Base-by-base conservation (phyloP, 2,329 filamentous ascomycete species). In the Colletotrichum tanaceti region DNA sequence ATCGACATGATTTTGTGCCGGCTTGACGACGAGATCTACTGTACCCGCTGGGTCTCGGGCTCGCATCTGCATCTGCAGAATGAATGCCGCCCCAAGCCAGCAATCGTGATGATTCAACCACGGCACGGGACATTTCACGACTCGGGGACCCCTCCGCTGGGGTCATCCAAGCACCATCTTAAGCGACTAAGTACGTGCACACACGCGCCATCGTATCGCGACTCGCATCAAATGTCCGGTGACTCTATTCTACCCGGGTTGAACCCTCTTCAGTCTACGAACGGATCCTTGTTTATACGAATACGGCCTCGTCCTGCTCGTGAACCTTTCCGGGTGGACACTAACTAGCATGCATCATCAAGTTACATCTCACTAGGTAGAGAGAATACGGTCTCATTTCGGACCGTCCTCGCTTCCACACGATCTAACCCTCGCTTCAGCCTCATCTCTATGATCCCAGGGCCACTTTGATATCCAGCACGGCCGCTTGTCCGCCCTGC, bases 401-500 rank as follows among this genome's bases (percentile, higher is more conserved):
- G 28, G 28, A 28, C 28, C 28, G 28, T 7, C 32, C 28, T 39
- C 32, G 16, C 22, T 43, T 35, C 52, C 52, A 10, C n/a, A n/a
- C n/a, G n/a, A n/a, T 47, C 28, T 32, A 7, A 13, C 7, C 61
- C 39, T 38, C 10, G 10, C 28, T 35, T n/a, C 38, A 43, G 22
- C 6, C 32, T 52, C 22, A 18, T 4, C 9, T 44, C 47, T 74
- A 86, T 68, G 81, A 86, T 20, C 81, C 81, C 35, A 79, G 71
- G 4, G 76, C 79, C n/a, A 86, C 82, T 77, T 84, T 84, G 78
- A 80, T 82, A 74, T 88, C 86, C 58, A 89, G 65, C 3, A 89
- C 86, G 0, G 86, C 86, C 6, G 83, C 80, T 73, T 82, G 80
- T 0, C 86, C 86, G 1, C 78, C 77, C 73, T 85, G 75, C 3